Conservation (phyloP, 73 alveolate genomes). For the Chromera velia region DNA sequence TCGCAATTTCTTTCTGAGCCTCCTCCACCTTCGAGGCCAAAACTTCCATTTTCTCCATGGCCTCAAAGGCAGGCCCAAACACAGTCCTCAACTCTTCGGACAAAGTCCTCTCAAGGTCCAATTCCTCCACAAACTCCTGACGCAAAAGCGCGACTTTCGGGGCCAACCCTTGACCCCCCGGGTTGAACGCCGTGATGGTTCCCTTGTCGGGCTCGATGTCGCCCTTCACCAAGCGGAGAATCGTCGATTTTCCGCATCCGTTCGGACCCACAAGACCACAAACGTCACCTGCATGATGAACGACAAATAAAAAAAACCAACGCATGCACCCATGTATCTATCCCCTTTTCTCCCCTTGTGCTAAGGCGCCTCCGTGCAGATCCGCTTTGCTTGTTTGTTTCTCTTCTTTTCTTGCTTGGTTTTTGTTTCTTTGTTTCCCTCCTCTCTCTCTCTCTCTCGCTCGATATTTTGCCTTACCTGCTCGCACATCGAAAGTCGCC, state of each 20-base stretch:
- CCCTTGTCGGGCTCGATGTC: not conserved
- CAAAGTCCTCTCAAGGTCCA: not conserved
- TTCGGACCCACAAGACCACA: not conserved
- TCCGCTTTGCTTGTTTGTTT: no score
- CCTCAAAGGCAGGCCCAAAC: not conserved
- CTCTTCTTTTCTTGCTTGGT: no score
- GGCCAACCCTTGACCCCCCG: not conserved
- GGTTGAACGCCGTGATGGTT: not conserved
- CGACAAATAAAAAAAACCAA: no score
- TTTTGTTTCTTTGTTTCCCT: no score
- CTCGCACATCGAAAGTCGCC: slow-evolving; percentile 33
- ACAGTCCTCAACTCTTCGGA: not conserved
- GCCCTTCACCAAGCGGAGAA: slow-evolving; percentile 29
- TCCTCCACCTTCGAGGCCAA: not conserved
- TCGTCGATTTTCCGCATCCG: slow-evolving; percentile 52
- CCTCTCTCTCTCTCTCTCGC: no score
- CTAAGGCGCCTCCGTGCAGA: no score
- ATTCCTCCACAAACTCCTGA: not conserved
- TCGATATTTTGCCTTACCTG: no score
- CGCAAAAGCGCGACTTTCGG: not conserved
- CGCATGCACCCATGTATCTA: no score
- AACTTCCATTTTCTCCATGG: not conserved
- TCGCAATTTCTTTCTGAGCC: not conserved
- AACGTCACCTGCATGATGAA: no score
- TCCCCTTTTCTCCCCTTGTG: no score